Evolutionary conservation across 495 filamentous ascomycete genomes (phyloP).

Genomic region (Penicillium robsamsonii): DNA sequence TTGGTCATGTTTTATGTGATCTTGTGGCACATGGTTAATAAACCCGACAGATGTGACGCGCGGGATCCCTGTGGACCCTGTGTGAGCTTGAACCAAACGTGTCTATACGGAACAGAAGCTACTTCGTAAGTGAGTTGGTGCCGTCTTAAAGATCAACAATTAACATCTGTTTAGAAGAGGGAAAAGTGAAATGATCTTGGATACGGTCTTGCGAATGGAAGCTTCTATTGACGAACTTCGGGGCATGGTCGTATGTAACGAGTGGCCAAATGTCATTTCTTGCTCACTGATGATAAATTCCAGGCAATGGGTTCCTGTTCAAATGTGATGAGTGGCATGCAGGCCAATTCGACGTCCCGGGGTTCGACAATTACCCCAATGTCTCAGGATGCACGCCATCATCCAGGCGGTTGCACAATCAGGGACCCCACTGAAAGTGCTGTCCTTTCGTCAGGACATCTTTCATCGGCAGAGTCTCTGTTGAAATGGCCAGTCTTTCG

Average conservation of each 20-base stretch:
- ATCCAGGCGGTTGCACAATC: neutral
- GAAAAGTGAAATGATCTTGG: constrained; percentile 13
- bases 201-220: constrained; percentile 11
- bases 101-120: constrained; percentile 12
- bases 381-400: constrained; percentile 4
- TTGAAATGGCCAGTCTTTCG: constrained; percentile 10
- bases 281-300: neutral
- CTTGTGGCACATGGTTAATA: neutral
- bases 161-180: constrained; percentile 1
- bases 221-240: constrained; percentile 10
- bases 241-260: constrained; percentile 6
- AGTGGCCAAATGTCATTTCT: neutral
- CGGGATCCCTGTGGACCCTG: constrained; percentile 11
- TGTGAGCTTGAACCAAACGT: constrained; percentile 5
- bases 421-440: constrained; percentile 13
- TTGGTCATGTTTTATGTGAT: neutral
- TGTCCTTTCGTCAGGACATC: constrained; percentile 9
- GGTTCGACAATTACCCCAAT: constrained; percentile 2
- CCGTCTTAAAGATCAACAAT: neutral
- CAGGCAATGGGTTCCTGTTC: neutral
- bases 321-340: neutral
- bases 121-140: constrained; percentile 2
- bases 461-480: constrained; percentile 13
- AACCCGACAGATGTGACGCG: constrained; percentile 8
- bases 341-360: neutral